Percentiles rank a stretch among this genome's conserved stretches.
phyloP scores from a whole-genome alignment of 2,329 filamentous ascomycete species.

The Rasamsonia emersonii region DNA sequence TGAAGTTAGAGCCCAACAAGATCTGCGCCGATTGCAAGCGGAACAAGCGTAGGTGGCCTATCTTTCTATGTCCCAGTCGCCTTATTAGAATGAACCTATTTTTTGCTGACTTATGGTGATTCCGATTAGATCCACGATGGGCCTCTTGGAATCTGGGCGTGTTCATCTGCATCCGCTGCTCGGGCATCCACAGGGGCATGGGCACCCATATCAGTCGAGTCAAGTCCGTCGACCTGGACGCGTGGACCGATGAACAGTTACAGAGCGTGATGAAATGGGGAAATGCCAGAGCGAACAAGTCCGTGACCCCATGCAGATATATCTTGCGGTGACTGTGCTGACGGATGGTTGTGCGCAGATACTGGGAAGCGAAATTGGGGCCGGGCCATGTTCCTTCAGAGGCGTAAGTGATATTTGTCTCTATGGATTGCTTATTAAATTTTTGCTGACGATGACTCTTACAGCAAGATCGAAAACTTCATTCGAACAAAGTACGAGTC shows the following conservation, averaged over 20 bases:
- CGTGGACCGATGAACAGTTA: slow-evolving; percentile 97
- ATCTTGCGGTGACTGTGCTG: background rate
- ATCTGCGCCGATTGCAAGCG: slow-evolving; percentile 96
- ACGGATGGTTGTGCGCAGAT: no score
- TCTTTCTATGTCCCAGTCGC: slow-evolving; percentile 4
- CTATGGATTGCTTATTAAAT: slow-evolving; percentile 9
- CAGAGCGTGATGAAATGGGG: slow-evolving; percentile 93
- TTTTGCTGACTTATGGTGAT: slow-evolving; percentile 11
- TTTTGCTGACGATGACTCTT: no score
- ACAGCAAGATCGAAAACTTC: slow-evolving; percentile 94
- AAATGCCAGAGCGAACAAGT: slow-evolving; percentile 93
- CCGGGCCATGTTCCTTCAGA: slow-evolving; percentile 88
- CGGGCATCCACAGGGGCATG: slow-evolving; percentile 97
- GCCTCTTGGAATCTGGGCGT: slow-evolving; percentile 97
- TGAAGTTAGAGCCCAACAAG: slow-evolving; percentile 95
- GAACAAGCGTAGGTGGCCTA: slow-evolving; percentile 71
- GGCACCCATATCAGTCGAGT: slow-evolving; percentile 97
- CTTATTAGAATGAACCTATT: slow-evolving; percentile 2
- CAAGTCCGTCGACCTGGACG: slow-evolving; percentile 95
- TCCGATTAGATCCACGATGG: slow-evolving; percentile 77
- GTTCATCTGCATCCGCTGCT: slow-evolving; percentile 97
- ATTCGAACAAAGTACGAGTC: slow-evolving; percentile 98
- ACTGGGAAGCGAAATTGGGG: slow-evolving; percentile 94
- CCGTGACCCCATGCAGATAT: slow-evolving; percentile 18
- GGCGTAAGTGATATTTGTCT: slow-evolving; percentile 41